phyloP scores from a whole-genome alignment of 306 rosid species.

The Canavalia gladiata region DNA sequence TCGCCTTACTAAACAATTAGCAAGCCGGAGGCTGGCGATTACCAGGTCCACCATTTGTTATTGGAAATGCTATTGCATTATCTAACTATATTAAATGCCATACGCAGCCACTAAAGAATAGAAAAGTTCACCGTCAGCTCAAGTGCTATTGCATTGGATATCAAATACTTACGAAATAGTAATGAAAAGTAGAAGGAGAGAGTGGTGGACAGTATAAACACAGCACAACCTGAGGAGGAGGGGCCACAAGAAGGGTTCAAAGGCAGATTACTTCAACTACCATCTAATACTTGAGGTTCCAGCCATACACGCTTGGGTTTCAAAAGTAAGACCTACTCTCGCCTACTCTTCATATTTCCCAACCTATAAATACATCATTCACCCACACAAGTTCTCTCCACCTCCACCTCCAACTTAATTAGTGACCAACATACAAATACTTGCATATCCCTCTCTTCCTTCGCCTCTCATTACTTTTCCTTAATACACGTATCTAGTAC shows the following conservation, averaged over 20 bases:
- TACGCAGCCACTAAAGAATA: background rate
- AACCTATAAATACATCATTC: slow-evolving; percentile 29
- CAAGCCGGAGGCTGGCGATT: background rate
- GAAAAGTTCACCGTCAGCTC: background rate
- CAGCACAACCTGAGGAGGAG: background rate
- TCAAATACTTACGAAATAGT: too few relatives aligned
- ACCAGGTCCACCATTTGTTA: background rate
- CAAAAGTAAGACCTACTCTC: slow-evolving; percentile 50
- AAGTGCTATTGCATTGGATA: background rate
- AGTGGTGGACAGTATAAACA: background rate
- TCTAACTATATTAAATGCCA: background rate
- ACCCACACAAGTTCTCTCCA: slow-evolving; percentile 14
- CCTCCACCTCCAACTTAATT: slow-evolving; percentile 8
- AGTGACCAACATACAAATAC: too few relatives aligned
- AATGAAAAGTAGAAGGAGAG: too few relatives aligned
- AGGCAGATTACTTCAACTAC: slow-evolving; percentile 34
- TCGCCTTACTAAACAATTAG: background rate
- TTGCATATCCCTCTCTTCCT: too few relatives aligned
- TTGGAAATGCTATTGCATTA: background rate
- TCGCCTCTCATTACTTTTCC: too few relatives aligned
- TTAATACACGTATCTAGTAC: too few relatives aligned
- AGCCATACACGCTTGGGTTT: slow-evolving; percentile 44
- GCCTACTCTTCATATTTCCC: background rate
- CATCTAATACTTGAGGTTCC: background rate
- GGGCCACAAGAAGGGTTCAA: slow-evolving; percentile 39